Percentiles rank a stretch among this genome's conserved stretches.
phyloP scores from a whole-genome alignment of 1,284 basidiomycete species.

The Leccinum subfulvum region DNA sequence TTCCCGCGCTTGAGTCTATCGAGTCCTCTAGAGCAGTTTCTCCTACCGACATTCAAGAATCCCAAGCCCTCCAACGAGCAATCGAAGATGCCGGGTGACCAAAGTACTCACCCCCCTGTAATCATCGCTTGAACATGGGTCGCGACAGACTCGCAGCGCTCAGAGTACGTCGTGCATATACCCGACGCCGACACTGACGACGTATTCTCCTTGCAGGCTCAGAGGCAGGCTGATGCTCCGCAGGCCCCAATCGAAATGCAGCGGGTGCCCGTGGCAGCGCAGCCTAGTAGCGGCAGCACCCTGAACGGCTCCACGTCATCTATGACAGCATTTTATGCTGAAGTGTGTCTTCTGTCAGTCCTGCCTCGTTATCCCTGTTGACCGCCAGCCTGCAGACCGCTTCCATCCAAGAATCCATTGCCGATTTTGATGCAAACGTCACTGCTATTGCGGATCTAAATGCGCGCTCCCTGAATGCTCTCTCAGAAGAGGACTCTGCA shows the following conservation, averaged over 20 bases:
- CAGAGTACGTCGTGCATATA: slow-evolving; percentile 17
- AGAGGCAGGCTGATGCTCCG: slow-evolving; percentile 25
- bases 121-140: slow-evolving; percentile 21
- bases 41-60: too few relatives aligned
- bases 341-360: slow-evolving; percentile 21
- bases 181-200: background rate
- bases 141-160: slow-evolving; percentile 36
- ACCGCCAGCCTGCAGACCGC: slow-evolving; percentile 38
- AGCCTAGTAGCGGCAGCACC: background rate
- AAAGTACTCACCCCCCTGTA: slow-evolving; percentile 1
- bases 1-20: too few relatives aligned
- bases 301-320: slow-evolving; percentile 17
- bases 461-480: slow-evolving; percentile 54
- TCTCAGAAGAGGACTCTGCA: slow-evolving; percentile 48
- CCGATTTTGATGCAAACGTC: slow-evolving; percentile 55
- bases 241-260: slow-evolving; percentile 33
- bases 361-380: background rate
- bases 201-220: slow-evolving; percentile 21
- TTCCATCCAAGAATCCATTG: slow-evolving; percentile 59
- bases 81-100: too few relatives aligned
- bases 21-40: too few relatives aligned
- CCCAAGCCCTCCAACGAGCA: too few relatives aligned
- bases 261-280: slow-evolving; percentile 11
- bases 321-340: slow-evolving; percentile 34
- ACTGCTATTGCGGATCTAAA: slow-evolving; percentile 58